Evolutionary conservation across 768 basidiomycete species (phyloP), one percentile per base, ranked within the genome.

Genomic region (Sporobolomyces phaffii): DNA sequence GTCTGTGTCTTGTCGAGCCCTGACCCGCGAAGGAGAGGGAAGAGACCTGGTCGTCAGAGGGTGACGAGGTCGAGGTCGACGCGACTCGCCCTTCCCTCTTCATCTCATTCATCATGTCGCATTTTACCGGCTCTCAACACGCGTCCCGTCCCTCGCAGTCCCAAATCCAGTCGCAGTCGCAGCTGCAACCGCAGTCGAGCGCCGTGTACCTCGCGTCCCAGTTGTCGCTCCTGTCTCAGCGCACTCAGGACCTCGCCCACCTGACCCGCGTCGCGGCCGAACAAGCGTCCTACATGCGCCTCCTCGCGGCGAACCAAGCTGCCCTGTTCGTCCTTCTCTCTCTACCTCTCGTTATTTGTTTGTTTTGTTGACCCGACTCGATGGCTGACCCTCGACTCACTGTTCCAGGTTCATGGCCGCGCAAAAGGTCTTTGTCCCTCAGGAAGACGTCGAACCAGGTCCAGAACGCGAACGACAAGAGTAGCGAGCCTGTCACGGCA

Each of bases 201-300:
- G 48, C 67, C 43, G 33, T 53, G 17, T 41, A 63, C 29, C 65
- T 71, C 47, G 58, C 65, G n/a, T 58, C 48, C 1, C 58, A 66
- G 36, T 58, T 71, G 1, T 24, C 34, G 6, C 1, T 94, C 24
- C 58, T 71, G 26, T 41, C 62, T 13, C 28, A 61, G 31, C 51
- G 65, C n/a, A 67, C 64, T 11, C 58, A 56, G 24, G 33, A 63
- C 26, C 69, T 71, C 51, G 61, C 62, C 15, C 65, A 66, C 45
- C 48, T 71, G 17, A 31, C 62, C 18, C 41, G 31, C 20, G 49
- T 43, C 24, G 61, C 69, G 24, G 62, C 58, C 13, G 69, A 64
- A 48, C 69, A 71, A 34, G 69, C 69, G 51, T 63, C 47, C 47
- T 66, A 64, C 51, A 66, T 71, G 65, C 33, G 69, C 15, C 5